Conservation (phyloP, 352 stramenopile genomes). For the Aphanomyces invadans region DNA sequence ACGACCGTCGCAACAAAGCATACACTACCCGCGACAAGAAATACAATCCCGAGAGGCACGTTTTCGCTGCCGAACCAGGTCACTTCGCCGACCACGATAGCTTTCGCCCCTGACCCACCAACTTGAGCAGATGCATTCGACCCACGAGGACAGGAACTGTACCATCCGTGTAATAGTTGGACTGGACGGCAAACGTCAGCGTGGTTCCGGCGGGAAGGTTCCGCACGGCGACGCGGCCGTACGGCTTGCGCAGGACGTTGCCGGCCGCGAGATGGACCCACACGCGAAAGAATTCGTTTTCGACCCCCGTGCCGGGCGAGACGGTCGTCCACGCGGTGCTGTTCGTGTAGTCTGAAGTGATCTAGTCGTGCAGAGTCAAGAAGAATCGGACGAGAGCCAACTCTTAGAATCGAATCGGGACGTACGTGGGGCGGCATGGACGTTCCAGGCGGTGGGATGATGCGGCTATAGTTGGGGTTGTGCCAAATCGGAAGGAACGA, state of each 20-base stretch:
- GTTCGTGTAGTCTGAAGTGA: conserved; percentile 62
- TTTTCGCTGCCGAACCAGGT: conserved; percentile 67
- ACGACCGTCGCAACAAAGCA: conserved; percentile 43
- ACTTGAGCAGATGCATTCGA: conserved; percentile 29
- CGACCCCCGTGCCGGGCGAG: conserved; percentile 42
- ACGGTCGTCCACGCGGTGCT: conserved; percentile 66
- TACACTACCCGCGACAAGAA: conserved; percentile 43
- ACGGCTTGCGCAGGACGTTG: conserved; percentile 60
- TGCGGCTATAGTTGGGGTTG: conserved; percentile 65
- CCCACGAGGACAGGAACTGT: neutral
- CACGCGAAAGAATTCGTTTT: conserved; percentile 71
- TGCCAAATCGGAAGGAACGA: conserved; percentile 54
- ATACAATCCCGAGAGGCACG: conserved; percentile 42
- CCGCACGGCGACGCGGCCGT: conserved; percentile 42
- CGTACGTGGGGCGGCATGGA: conserved; percentile 22
- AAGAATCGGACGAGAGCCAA: neutral
- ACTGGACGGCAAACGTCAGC: conserved; percentile 69
- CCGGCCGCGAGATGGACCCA: conserved; percentile 61
- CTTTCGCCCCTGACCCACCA: conserved; percentile 48
- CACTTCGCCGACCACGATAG: conserved; percentile 54
- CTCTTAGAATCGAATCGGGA: neutral
- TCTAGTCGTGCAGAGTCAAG: conserved; percentile 23
- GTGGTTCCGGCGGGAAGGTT: conserved; percentile 46
- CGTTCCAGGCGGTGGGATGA: conserved; percentile 39
- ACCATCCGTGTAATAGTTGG: conserved; percentile 48